These are phyloP conservation scores for Friedmanniomyces simplex DNA, from an alignment of 495 filamentous ascomycete species.

Conservation along the genomic window DNA sequence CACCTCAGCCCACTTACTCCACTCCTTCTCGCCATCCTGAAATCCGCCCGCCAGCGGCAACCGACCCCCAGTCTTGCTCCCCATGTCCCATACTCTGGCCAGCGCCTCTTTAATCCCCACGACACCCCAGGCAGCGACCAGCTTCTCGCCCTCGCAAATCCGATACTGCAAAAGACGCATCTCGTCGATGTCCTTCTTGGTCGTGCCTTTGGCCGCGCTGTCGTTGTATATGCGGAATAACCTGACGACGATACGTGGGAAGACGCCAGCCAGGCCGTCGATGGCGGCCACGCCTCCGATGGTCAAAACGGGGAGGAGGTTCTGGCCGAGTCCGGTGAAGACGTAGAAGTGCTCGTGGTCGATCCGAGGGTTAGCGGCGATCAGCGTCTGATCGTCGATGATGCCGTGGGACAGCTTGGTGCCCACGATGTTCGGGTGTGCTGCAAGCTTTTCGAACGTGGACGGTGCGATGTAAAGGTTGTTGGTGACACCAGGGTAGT, in stretches of 20 bases:
- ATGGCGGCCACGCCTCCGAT: slow-evolving; percentile 53
- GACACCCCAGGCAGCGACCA: slow-evolving; percentile 46
- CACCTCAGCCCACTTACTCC: slow-evolving; percentile 35
- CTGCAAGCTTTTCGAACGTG: slow-evolving; percentile 44
- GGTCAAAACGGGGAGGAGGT: slow-evolving; percentile 49
- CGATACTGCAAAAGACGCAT: slow-evolving; percentile 44
- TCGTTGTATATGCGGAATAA: slow-evolving; percentile 39
- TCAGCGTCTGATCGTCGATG: slow-evolving; percentile 49
- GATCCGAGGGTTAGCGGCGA: slow-evolving; percentile 41
- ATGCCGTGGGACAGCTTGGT: slow-evolving; percentile 61
- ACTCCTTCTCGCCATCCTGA: slow-evolving; percentile 39
- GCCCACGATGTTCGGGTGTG: slow-evolving; percentile 52
- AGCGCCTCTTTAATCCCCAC: slow-evolving; percentile 55
- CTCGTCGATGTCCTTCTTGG: slow-evolving; percentile 31
- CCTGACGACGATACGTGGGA: slow-evolving; percentile 47
- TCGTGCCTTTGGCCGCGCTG: slow-evolving; percentile 27
- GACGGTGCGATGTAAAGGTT: slow-evolving; percentile 44
- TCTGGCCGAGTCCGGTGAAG: slow-evolving; percentile 57
- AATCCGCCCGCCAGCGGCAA: slow-evolving; percentile 44
- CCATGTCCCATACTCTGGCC: slow-evolving; percentile 43
- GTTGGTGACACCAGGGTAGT: slow-evolving; percentile 58
- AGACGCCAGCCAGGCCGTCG: slow-evolving; percentile 50
- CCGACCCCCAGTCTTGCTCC: slow-evolving; percentile 44
- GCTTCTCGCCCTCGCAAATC: slow-evolving; percentile 48
- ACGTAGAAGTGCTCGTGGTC: slow-evolving; percentile 43